A percentile compares a stretch with the other conserved stretches of the same genome.
Evolutionary conservation across 371 early-diverging fungal genomes (phyloP).

Genomic region (Amoeboradix gromovi): DNA sequence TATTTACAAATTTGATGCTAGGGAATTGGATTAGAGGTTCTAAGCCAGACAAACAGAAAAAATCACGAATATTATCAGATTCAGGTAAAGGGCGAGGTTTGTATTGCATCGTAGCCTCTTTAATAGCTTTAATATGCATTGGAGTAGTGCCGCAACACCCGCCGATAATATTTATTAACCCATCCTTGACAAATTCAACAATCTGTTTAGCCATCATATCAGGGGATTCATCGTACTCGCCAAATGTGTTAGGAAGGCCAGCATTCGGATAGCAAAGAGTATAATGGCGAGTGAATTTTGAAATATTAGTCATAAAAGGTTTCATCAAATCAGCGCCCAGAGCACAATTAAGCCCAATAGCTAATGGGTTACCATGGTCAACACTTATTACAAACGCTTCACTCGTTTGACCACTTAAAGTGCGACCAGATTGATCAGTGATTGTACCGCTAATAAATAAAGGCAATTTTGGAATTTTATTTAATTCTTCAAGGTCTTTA

Average conservation of each 20-base stretch:
- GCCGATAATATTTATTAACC: slow-evolving; percentile 66
- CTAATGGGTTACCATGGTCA: slow-evolving; percentile 42
- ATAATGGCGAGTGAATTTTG: slow-evolving; percentile 39
- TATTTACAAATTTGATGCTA: slow-evolving; percentile 46
- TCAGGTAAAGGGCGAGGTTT: slow-evolving; percentile 39
- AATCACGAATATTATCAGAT: slow-evolving; percentile 6
- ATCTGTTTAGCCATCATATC: slow-evolving; percentile 51
- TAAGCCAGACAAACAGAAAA: slow-evolving; percentile 50
- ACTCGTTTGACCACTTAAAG: slow-evolving; percentile 75
- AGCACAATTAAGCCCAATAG: slow-evolving; percentile 80
- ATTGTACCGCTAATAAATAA: slow-evolving; percentile 83
- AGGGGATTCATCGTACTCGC: slow-evolving; percentile 57
- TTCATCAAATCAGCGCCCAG: slow-evolving; percentile 78
- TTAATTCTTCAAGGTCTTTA: slow-evolving; percentile 41
- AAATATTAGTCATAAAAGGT: slow-evolving; percentile 62
- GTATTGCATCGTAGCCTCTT: slow-evolving; percentile 34
- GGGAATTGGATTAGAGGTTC: slow-evolving; percentile 15
- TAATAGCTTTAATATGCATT: slow-evolving; percentile 60
- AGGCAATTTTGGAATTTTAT: slow-evolving; percentile 33
- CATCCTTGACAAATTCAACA: slow-evolving; percentile 50
- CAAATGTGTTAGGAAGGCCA: slow-evolving; percentile 21
- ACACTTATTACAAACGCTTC: slow-evolving; percentile 68
- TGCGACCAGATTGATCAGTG: slow-evolving; percentile 76
- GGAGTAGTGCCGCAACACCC: slow-evolving; percentile 90
- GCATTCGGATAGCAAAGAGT: slow-evolving; percentile 83